Evolutionary conservation across 345 rosid species (phyloP).

Genomic region (Boechera retrofracta): DNA sequence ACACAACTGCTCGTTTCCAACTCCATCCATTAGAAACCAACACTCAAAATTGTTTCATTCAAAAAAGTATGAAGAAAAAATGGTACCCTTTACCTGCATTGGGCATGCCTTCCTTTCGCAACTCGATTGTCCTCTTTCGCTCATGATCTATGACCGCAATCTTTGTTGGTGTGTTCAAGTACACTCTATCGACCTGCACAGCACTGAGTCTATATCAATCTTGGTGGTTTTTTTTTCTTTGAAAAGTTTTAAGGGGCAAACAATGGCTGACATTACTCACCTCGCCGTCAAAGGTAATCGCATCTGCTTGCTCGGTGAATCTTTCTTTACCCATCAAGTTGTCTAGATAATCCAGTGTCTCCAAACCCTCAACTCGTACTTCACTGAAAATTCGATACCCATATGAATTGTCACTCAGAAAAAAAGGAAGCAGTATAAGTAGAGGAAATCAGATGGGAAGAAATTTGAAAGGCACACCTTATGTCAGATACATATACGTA

Average conservation of each 20-base stretch:
- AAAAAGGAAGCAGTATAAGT: constrained; percentile 1
- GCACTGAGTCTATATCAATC: constrained; percentile 10
- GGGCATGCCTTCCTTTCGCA: constrained; percentile 84
- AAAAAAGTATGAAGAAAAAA: not conserved
- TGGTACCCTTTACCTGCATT: constrained; percentile 67
- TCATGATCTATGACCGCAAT: constrained; percentile 95
- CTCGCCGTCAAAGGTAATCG: constrained; percentile 93
- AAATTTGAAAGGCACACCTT: constrained; percentile 57
- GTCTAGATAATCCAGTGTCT: constrained; percentile 94
- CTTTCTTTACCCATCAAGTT: constrained; percentile 69
- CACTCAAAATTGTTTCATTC: not conserved
- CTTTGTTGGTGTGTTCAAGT: constrained; percentile 89
- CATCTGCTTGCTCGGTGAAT: constrained; percentile 96
- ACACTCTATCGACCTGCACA: constrained; percentile 75
- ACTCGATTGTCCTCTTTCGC: constrained; percentile 88
- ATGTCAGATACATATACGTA: constrained; percentile 88
- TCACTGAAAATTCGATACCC: constrained; percentile 69
- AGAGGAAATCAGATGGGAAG: constrained; percentile 1
- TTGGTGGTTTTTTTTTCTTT: not conserved
- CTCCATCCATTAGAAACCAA: constrained; percentile 13
- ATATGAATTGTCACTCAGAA: not conserved
- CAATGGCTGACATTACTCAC: constrained; percentile 46
- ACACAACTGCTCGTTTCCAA: constrained; percentile 61
- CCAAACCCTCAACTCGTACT: constrained; percentile 97
- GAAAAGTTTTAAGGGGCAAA: not conserved